Percentiles rank a stretch among this genome's conserved stretches.
phyloP scores from a whole-genome alignment of 169 alveolate species.

The Plasmodium gonderi region DNA sequence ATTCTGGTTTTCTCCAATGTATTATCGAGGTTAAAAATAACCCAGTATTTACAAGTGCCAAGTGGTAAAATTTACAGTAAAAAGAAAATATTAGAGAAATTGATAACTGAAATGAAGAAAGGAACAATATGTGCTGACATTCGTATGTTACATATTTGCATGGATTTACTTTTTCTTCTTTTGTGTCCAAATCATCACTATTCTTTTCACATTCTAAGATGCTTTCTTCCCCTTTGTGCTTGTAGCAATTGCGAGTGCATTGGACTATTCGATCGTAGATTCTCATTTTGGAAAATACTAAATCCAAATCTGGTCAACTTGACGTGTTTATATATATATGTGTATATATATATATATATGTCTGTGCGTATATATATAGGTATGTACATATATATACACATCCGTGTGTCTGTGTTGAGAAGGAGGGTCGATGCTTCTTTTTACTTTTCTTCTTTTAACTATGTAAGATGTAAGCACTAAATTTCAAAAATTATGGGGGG shows the following conservation, averaged over 20 bases:
- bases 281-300: not conserved
- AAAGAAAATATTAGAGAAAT: slow-evolving; percentile 20
- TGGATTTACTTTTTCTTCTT: not conserved
- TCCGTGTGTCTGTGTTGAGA: no score
- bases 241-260: not conserved
- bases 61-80: slow-evolving; percentile 13
- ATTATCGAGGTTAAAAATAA: slow-evolving; percentile 18
- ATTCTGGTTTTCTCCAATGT: slow-evolving; percentile 57
- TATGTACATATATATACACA: no score
- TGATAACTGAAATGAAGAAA: slow-evolving; percentile 41
- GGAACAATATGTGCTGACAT: slow-evolving; percentile 43
- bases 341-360: no score
- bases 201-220: not conserved
- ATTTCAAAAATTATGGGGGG: no score
- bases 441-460: no score
- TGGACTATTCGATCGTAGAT: not conserved
- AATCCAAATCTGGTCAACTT: no score
- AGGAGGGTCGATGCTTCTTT: no score
- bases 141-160: slow-evolving; percentile 33
- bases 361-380: no score
- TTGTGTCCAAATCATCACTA: not conserved
- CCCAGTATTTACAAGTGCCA: not conserved
- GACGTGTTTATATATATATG: no score
- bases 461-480: no score
- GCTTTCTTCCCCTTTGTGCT: not conserved